Evolutionary conservation across 345 rosid genomes (phyloP).

Genomic region (Gossypium arboreum): DNA sequence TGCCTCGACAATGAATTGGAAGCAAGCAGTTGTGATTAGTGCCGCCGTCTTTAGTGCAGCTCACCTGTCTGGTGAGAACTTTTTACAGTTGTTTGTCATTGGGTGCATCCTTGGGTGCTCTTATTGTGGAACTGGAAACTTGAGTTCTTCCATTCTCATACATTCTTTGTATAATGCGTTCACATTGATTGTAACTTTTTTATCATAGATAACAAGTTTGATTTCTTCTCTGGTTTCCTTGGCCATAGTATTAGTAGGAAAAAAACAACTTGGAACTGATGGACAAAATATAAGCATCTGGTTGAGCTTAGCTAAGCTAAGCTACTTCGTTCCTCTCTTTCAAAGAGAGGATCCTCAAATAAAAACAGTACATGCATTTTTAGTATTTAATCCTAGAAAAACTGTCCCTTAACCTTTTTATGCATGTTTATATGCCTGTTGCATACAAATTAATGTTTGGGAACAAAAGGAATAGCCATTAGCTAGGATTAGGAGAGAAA

Average conservation of each 20-base stretch:
- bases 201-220: slow-evolving; percentile 21
- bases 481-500: too few species aligned
- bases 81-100: slow-evolving; percentile 56
- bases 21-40: slow-evolving; percentile 47
- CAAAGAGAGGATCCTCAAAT: too few species aligned
- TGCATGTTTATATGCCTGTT: too few species aligned
- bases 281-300: not conserved
- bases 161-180: slow-evolving; percentile 80
- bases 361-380: too few species aligned
- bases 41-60: slow-evolving; percentile 67
- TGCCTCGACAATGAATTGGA: slow-evolving; percentile 55
- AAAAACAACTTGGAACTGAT: not conserved
- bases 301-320: too few species aligned
- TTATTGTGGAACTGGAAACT: slow-evolving; percentile 75
- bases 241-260: too few species aligned
- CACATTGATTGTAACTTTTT: slow-evolving; percentile 39
- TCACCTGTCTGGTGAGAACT: slow-evolving; percentile 70
- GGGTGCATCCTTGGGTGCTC: slow-evolving; percentile 67
- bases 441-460: too few species aligned
- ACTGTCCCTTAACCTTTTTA: too few species aligned
- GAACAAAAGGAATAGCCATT: too few species aligned
- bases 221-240: not conserved
- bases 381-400: too few species aligned
- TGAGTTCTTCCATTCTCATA: slow-evolving; percentile 50
- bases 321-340: too few species aligned